Percentiles rank a stretch among this genome's conserved stretches.
phyloP scores from a whole-genome alignment of 1,284 basidiomycete genomes.

The Puccinia horiana region DNA sequence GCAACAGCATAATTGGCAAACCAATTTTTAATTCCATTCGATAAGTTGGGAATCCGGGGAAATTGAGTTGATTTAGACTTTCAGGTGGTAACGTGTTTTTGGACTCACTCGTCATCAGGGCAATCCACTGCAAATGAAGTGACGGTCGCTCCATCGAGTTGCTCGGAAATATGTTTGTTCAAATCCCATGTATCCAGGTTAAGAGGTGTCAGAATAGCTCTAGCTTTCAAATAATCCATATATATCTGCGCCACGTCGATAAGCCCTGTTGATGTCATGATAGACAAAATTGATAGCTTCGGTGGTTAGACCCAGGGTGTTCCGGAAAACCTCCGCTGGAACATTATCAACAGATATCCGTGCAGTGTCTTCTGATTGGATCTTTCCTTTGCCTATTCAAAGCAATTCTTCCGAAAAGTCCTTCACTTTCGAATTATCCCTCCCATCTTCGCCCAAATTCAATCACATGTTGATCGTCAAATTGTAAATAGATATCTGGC shows the following conservation, averaged over 20 bases:
- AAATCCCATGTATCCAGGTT: neutral
- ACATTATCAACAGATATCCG: too few relatives aligned
- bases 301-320: neutral
- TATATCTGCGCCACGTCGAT: neutral
- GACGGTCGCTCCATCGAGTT: neutral
- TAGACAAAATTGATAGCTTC: neutral
- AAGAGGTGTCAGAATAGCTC: neutral
- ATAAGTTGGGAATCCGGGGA: slow-evolving; percentile 6
- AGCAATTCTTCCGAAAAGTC: neutral
- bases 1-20: slow-evolving; percentile 59
- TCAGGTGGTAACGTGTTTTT: neutral
- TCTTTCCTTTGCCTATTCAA: neutral
- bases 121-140: neutral
- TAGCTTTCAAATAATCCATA: neutral
- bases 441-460: too few relatives aligned
- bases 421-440: neutral
- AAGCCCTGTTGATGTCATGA: neutral
- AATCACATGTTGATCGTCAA: neutral
- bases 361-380: neutral
- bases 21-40: slow-evolving; percentile 48
- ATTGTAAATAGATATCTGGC: neutral
- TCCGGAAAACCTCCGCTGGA: too few relatives aligned
- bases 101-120: neutral
- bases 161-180: neutral
- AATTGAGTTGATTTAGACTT: neutral